Percentiles rank a stretch among this genome's conserved stretches.
These are phyloP conservation scores for Thozetella sp. DNA, from an alignment of 495 filamentous ascomycete species.

Conservation along the genomic window DNA sequence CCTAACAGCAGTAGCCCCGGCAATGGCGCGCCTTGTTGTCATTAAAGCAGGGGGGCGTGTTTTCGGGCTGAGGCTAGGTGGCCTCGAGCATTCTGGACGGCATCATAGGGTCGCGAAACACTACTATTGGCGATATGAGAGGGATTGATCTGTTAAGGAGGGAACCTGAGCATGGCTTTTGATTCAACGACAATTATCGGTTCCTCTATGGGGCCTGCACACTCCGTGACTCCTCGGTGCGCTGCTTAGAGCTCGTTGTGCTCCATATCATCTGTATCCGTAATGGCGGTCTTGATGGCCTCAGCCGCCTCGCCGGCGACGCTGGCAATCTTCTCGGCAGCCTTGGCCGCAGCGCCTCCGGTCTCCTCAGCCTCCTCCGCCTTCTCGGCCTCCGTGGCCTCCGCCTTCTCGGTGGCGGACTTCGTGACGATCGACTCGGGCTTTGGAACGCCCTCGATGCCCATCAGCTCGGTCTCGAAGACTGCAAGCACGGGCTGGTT, in stretches of 20 bases:
- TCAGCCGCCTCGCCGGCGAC: constrained; percentile 44
- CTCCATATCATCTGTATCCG: constrained; percentile 52
- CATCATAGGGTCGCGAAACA: too few species aligned
- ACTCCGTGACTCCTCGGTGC: too few species aligned
- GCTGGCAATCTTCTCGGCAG: constrained; percentile 49
- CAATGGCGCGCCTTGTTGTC: too few species aligned
- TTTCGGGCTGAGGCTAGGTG: too few species aligned
- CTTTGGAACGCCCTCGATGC: constrained; percentile 75
- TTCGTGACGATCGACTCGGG: constrained; percentile 51
- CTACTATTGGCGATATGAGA: too few species aligned
- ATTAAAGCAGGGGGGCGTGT: too few species aligned
- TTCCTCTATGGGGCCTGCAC: too few species aligned
- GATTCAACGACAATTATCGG: too few species aligned
- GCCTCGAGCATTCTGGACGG: too few species aligned
- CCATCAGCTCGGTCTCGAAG: constrained; percentile 92
- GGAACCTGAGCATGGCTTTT: too few species aligned
- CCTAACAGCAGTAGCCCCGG: too few species aligned
- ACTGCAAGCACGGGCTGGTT: constrained; percentile 44
- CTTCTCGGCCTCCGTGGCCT: constrained; percentile 11
- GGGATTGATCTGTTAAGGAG: too few species aligned
- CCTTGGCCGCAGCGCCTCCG: constrained; percentile 9
- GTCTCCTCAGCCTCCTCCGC: constrained; percentile 29
- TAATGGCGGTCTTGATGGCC: constrained; percentile 40
- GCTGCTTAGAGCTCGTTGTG: constrained; percentile 56
- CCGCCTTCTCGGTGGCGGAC: constrained; percentile 24